A percentile compares a stretch with the other conserved stretches of the same genome.
Evolutionary conservation across 768 basidiomycete species (phyloP).

Genomic region (Mycena latifolia): DNA sequence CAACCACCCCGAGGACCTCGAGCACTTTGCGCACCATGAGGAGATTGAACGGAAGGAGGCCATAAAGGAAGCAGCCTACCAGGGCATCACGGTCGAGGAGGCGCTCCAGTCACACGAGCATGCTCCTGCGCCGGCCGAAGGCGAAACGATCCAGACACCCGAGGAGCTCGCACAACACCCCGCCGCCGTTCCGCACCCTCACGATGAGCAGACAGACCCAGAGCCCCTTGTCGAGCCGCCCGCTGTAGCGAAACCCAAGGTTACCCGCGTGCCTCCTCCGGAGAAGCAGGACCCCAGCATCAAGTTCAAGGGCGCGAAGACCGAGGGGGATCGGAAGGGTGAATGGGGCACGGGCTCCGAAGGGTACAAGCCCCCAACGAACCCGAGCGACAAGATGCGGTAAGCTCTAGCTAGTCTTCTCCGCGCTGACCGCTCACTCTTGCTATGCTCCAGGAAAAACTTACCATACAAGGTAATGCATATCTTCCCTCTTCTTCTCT

Average conservation of each 20-base stretch:
- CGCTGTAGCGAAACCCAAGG: slow-evolving; percentile 54
- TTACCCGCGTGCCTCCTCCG: slow-evolving; percentile 69
- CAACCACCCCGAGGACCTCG: slow-evolving; percentile 91
- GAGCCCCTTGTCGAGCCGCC: slow-evolving; percentile 44
- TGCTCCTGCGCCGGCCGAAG: slow-evolving; percentile 36
- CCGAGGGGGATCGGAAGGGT: slow-evolving; percentile 65
- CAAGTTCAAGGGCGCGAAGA: slow-evolving; percentile 68
- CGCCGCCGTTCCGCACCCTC: slow-evolving; percentile 44
- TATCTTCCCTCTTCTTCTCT: slow-evolving; percentile 11
- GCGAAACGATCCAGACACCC: slow-evolving; percentile 20
- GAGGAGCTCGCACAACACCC: slow-evolving; percentile 34
- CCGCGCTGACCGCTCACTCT: slow-evolving; percentile 7
- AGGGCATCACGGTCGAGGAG: slow-evolving; percentile 85
- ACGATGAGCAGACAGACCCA: slow-evolving; percentile 48
- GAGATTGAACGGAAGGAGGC: slow-evolving; percentile 87
- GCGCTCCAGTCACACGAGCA: slow-evolving; percentile 67
- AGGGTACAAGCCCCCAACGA: slow-evolving; percentile 80
- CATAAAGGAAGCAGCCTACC: slow-evolving; percentile 84
- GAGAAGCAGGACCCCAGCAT: slow-evolving; percentile 78
- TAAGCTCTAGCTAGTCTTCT: slow-evolving; percentile 43
- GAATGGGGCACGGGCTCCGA: slow-evolving; percentile 81
- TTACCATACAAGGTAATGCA: slow-evolving; percentile 86
- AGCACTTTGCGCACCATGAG: slow-evolving; percentile 93
- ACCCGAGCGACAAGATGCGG: slow-evolving; percentile 84
- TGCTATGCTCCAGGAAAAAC: slow-evolving; percentile 66